A percentile compares a stretch with the other conserved stretches of the same genome.
Evolutionary conservation across 2,329 filamentous ascomycete genomes (phyloP).

Genomic region (Furcasterigmium sp.): DNA sequence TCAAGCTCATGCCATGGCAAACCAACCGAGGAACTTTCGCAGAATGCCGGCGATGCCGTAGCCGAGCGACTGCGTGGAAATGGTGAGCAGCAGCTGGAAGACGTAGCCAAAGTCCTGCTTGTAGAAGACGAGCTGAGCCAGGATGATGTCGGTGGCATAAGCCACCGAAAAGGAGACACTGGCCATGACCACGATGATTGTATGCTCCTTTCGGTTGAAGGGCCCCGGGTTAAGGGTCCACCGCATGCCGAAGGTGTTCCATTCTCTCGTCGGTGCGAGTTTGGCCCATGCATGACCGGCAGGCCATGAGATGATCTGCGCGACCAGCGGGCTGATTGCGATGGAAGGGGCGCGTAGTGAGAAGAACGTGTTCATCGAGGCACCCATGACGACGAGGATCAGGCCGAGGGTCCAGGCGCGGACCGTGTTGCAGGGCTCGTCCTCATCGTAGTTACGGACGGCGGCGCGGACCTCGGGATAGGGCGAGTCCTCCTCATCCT

Average conservation of each 20-base stretch:
- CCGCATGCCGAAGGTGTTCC: constrained; percentile 45
- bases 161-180: constrained; percentile 65
- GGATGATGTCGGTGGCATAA: constrained; percentile 69
- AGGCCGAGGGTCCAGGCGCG: constrained; percentile 61
- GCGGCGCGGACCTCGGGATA: constrained; percentile 63
- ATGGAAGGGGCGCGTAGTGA: constrained; percentile 59
- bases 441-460: constrained; percentile 59
- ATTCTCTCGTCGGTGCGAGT: constrained; percentile 43
- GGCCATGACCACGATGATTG: constrained; percentile 65
- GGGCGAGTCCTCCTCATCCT: constrained; percentile 52
- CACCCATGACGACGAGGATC: constrained; percentile 48
- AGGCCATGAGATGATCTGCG: constrained; percentile 60
- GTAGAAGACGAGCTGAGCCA: constrained; percentile 68
- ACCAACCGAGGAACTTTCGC: constrained; percentile 54
- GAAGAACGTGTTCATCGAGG: constrained; percentile 59
- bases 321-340: constrained; percentile 54
- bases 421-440: constrained; percentile 60
- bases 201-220: constrained; percentile 67
- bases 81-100: constrained; percentile 61
- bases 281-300: constrained; percentile 57
- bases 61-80: constrained; percentile 65
- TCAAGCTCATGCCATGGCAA: neutral
- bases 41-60: constrained; percentile 67
- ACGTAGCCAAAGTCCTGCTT: constrained; percentile 61
- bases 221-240: constrained; percentile 62